Conservation (phyloP, 129 eudicot species). For the Apium graveolens region DNA sequence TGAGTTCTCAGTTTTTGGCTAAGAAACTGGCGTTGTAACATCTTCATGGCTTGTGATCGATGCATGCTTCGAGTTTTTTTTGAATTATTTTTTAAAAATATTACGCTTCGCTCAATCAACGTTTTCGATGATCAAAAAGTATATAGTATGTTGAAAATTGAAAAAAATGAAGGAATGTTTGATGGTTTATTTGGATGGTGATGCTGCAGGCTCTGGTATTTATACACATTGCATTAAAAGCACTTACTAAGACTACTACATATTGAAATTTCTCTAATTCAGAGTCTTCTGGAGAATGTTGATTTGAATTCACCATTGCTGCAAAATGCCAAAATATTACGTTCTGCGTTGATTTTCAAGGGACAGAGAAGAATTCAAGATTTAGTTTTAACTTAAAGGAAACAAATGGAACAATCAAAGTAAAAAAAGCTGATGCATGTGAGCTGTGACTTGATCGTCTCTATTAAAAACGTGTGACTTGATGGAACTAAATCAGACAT, state of each 20-base stretch:
- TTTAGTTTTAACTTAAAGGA: neutral
- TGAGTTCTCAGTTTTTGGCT: constrained; percentile 17
- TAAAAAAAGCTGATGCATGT: neutral
- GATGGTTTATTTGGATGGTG: neutral
- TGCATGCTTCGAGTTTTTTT: constrained; percentile 31
- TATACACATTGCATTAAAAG: neutral
- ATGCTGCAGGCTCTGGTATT: neutral
- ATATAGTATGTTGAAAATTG: neutral
- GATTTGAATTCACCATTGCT: neutral
- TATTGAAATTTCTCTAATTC: neutral
- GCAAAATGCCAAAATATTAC: neutral
- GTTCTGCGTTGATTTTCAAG: constrained; percentile 16
- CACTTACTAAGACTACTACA: neutral
- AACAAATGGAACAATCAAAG: neutral
- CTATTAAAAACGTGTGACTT: constrained; percentile 10
- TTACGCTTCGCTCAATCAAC: neutral
- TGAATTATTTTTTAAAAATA: neutral
- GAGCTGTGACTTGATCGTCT: neutral
- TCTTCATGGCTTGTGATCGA: constrained; percentile 31
- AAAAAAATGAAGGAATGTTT: neutral
- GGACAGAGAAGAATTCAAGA: constrained; percentile 7
- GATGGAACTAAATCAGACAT: neutral
- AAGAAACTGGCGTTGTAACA: constrained; percentile 33
- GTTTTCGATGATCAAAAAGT: constrained; percentile 12
- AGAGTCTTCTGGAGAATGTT: constrained; percentile 4